Conservation (phyloP, 192 early-diverging fungal species). For the Mortierella antarctica region DNA sequence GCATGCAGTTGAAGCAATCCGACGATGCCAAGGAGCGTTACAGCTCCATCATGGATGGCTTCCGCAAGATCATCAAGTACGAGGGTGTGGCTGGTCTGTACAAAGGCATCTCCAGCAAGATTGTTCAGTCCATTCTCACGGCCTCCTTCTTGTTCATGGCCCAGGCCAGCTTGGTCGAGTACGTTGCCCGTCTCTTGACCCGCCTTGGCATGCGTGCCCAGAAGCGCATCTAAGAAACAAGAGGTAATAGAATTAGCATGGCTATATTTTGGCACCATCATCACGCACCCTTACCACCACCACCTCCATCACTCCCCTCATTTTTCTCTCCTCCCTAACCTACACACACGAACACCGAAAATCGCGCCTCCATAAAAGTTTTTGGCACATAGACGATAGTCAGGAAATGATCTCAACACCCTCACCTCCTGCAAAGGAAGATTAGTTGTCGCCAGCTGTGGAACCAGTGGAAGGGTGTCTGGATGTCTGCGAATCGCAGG, state of each 20-base stretch:
- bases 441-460: too few species aligned
- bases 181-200: conserved; percentile 60
- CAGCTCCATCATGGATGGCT: conserved; percentile 84
- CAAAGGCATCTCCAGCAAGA: conserved; percentile 94
- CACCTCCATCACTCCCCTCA: background rate
- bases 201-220: conserved; percentile 41
- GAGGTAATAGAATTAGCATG: too few species aligned
- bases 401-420: too few species aligned
- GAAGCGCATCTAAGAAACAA: conserved; percentile 38
- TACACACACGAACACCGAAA: background rate
- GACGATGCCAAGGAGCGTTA: conserved; percentile 82
- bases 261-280: too few species aligned
- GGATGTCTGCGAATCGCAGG: too few species aligned
- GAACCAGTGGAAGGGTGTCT: too few species aligned
- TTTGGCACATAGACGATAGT: too few species aligned
- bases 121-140: conserved; percentile 94
- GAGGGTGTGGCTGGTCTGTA: conserved; percentile 93
- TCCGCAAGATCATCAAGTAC: conserved; percentile 89
- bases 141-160: conserved; percentile 97
- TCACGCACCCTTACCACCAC: background rate
- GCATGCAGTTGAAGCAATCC: conserved; percentile 96
- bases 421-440: too few species aligned
- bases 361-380: background rate
- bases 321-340: background rate
- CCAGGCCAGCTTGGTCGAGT: conserved; percentile 83